phyloP scores from a whole-genome alignment of 2,329 filamentous ascomycete genomes.

The Neospermospora avenae region DNA sequence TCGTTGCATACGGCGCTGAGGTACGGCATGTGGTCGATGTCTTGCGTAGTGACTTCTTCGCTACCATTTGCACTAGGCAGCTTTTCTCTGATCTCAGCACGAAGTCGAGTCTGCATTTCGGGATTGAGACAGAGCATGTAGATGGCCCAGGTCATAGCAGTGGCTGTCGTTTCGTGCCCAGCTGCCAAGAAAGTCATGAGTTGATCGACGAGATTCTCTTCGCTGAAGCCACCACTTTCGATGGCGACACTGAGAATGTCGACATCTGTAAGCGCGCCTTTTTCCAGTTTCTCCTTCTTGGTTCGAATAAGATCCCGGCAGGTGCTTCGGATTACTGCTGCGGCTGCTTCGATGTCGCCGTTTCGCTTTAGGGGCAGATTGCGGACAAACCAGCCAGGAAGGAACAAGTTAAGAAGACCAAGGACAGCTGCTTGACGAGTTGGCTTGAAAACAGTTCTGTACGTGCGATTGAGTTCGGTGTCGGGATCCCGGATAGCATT shows the following conservation, averaged over 20 bases:
- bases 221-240: constrained; percentile 69
- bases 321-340: constrained; percentile 57
- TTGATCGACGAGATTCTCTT: constrained; percentile 81
- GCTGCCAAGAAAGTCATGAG: constrained; percentile 88
- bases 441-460: constrained; percentile 53
- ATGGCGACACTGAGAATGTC: constrained; percentile 83
- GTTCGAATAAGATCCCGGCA: constrained; percentile 66
- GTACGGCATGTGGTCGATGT: constrained; percentile 74
- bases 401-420: constrained; percentile 55
- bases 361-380: constrained; percentile 70
- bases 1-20: constrained; percentile 78
- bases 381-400: constrained; percentile 60
- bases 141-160: constrained; percentile 71
- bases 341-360: constrained; percentile 55
- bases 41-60: constrained; percentile 46
- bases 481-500: constrained; percentile 58
- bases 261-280: constrained; percentile 49
- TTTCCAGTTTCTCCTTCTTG: constrained; percentile 59
- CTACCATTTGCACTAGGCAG: constrained; percentile 49
- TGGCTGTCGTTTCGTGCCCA: constrained; percentile 76
- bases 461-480: constrained; percentile 56
- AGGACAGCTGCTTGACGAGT: constrained; percentile 51
- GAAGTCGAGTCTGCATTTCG: constrained; percentile 62
- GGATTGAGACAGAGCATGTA: constrained; percentile 67
- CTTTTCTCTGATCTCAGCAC: constrained; percentile 61